Evolutionary conservation across 495 filamentous ascomycete genomes (phyloP).

Genomic region (Lineolata rhizophorae): DNA sequence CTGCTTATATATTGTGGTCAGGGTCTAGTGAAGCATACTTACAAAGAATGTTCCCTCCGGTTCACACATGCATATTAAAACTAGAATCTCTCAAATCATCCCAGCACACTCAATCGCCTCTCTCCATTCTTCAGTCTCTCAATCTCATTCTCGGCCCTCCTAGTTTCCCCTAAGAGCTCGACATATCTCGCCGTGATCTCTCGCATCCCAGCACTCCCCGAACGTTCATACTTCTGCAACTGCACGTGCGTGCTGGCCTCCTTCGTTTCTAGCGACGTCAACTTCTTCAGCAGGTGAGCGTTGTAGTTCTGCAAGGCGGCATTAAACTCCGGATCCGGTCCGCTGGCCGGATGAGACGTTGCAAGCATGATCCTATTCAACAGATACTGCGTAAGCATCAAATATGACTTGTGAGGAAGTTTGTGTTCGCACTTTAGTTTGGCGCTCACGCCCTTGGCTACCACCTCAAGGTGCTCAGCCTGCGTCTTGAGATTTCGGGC

Average conservation of each 20-base stretch:
- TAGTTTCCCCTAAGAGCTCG: slow-evolving; percentile 12
- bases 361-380: no score
- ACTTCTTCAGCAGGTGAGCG: slow-evolving; percentile 21
- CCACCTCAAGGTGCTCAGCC: slow-evolving; percentile 35
- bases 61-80: no score
- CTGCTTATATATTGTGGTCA: no score
- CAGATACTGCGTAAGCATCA: background rate
- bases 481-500: slow-evolving; percentile 31
- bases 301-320: slow-evolving; percentile 34
- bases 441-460: slow-evolving; percentile 29
- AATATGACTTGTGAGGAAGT: background rate
- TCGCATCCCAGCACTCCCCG: slow-evolving; percentile 12
- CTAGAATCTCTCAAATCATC: no score
- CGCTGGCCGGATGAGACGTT: slow-evolving; percentile 4
- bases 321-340: slow-evolving; percentile 23
- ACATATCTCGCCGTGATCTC: slow-evolving; percentile 13
- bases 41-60: no score
- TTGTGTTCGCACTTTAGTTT: slow-evolving; percentile 25
- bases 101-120: no score
- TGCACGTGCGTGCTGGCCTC: slow-evolving; percentile 9
- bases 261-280: slow-evolving; percentile 5
- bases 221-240: slow-evolving; percentile 13
- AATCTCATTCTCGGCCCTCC: slow-evolving; percentile 14
- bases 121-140: slow-evolving; percentile 13
- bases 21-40: no score